A percentile compares a stretch with the other conserved stretches of the same genome.
These are phyloP conservation scores for Globisporangium yorkense DNA, from an alignment of 352 stramenopile genomes.

Conservation along the genomic window DNA sequence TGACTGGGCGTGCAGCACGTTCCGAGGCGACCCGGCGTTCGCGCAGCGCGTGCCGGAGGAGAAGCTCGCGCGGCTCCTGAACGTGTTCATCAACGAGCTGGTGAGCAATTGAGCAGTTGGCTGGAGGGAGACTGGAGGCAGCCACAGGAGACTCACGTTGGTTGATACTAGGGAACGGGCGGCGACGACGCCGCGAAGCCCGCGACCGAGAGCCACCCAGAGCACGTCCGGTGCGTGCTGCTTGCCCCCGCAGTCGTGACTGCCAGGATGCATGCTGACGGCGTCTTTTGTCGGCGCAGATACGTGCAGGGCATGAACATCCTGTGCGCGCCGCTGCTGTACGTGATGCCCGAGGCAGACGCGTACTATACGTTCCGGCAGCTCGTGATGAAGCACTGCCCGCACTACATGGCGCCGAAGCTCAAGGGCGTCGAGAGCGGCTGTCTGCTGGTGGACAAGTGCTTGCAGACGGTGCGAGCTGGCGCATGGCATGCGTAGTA, in stretches of 20 bases:
- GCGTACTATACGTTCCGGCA: constrained; percentile 89
- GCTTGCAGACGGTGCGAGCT: constrained; percentile 44
- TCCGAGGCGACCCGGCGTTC: constrained; percentile 85
- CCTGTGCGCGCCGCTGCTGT: constrained; percentile 86
- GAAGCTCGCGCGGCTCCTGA: constrained; percentile 88
- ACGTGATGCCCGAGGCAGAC: constrained; percentile 88
- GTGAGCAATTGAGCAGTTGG: constrained; percentile 9
- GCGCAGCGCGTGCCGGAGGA: constrained; percentile 84
- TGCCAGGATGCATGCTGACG: not conserved
- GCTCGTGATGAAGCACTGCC: constrained; percentile 84
- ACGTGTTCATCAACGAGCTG: constrained; percentile 90
- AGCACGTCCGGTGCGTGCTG: constrained; percentile 30
- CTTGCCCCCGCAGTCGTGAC: no score
- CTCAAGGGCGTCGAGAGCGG: constrained; percentile 79
- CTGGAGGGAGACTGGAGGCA: not conserved
- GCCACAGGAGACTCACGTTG: not conserved
- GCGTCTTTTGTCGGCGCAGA: constrained; percentile 8
- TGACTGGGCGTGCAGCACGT: constrained; percentile 36
- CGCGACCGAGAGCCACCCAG: constrained; percentile 18
- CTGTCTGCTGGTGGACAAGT: constrained; percentile 80
- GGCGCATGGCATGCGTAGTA: no score
- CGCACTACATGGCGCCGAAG: constrained; percentile 86
- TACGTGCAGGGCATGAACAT: constrained; percentile 95
- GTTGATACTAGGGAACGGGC: not conserved
- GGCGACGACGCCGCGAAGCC: constrained; percentile 11